phyloP scores from a whole-genome alignment of 129 eudicot genomes.

The Escallonia herrerae region DNA sequence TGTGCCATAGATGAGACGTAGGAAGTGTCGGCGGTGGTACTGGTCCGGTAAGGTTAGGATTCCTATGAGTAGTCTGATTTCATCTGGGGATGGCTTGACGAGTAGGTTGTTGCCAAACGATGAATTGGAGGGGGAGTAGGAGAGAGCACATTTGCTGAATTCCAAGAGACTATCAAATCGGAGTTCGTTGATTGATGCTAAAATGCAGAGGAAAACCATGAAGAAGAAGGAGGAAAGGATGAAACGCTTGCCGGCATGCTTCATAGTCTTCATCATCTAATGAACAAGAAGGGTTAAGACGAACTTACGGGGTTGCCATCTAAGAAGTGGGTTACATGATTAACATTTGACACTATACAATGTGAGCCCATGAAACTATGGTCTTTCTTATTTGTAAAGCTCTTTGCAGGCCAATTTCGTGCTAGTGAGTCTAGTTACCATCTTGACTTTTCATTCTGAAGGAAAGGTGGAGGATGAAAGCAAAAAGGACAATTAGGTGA shows the following conservation, averaged over 20 bases:
- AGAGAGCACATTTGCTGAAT: slow-evolving; percentile 52
- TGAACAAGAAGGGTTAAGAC: background rate
- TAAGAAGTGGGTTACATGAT: background rate
- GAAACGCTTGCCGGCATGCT: slow-evolving; percentile 40
- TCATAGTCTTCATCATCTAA: slow-evolving; percentile 33
- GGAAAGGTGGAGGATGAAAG: slow-evolving; percentile 29
- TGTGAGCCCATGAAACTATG: slow-evolving; percentile 9
- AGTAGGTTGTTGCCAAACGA: background rate
- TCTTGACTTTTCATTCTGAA: slow-evolving; percentile 46
- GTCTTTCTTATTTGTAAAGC: slow-evolving; percentile 29
- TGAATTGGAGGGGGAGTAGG: slow-evolving; percentile 18
- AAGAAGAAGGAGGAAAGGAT: slow-evolving; percentile 55
- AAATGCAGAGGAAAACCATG: slow-evolving; percentile 58
- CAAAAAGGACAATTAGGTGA: background rate
- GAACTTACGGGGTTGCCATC: background rate
- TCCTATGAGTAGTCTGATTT: slow-evolving; percentile 68
- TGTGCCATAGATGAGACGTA: slow-evolving; percentile 73
- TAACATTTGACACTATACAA: background rate
- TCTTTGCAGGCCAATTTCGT: slow-evolving; percentile 30
- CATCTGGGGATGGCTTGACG: slow-evolving; percentile 17
- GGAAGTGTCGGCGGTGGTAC: slow-evolving; percentile 80
- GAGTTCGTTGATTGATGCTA: slow-evolving; percentile 72
- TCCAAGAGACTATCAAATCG: slow-evolving; percentile 44
- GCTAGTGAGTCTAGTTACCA: slow-evolving; percentile 24
- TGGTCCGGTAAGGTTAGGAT: slow-evolving; percentile 87